Conservation (phyloP, 129 eudicot genomes). For the Ambrosia artemisiifolia region DNA sequence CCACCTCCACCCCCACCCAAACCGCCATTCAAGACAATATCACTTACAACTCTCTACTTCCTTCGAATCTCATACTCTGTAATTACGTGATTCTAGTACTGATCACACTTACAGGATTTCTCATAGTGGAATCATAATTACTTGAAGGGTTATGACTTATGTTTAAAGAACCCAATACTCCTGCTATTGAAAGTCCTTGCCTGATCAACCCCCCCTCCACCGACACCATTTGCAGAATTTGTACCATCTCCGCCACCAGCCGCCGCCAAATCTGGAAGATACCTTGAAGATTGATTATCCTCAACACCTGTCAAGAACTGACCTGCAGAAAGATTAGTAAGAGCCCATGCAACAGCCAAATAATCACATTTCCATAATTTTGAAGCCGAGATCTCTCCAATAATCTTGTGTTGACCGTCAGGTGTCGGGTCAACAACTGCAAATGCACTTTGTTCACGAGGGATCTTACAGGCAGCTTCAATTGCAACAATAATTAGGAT, state of each 20-base stretch:
- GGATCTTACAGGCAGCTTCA: slow-evolving; percentile 52
- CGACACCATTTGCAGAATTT: slow-evolving; percentile 27
- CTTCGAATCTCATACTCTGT: too few relatives aligned
- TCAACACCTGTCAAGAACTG: slow-evolving; percentile 94
- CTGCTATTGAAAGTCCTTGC: slow-evolving; percentile 74
- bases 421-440: slow-evolving; percentile 78
- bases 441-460: slow-evolving; percentile 75
- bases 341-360: slow-evolving; percentile 89
- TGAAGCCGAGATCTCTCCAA: slow-evolving; percentile 87
- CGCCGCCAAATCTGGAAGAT: slow-evolving; percentile 42
- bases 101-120: too few relatives aligned
- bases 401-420: slow-evolving; percentile 63
- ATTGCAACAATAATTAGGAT: slow-evolving; percentile 62
- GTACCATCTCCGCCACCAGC: slow-evolving; percentile 20
- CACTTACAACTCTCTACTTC: too few relatives aligned
- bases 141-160: slow-evolving; percentile 44
- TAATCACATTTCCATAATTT: slow-evolving; percentile 94
- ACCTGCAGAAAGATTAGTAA: slow-evolving; percentile 80
- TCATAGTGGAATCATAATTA: too few relatives aligned
- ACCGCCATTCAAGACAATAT: too few relatives aligned
- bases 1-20: too few relatives aligned
- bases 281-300: slow-evolving; percentile 51
- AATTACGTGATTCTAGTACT: too few relatives aligned
- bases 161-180: slow-evolving; percentile 69
- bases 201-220: slow-evolving; percentile 36